A percentile compares a stretch with the other conserved stretches of the same genome.
Conservation (phyloP, 208 protist genomes). For the Wallacemonas sp. region DNA sequence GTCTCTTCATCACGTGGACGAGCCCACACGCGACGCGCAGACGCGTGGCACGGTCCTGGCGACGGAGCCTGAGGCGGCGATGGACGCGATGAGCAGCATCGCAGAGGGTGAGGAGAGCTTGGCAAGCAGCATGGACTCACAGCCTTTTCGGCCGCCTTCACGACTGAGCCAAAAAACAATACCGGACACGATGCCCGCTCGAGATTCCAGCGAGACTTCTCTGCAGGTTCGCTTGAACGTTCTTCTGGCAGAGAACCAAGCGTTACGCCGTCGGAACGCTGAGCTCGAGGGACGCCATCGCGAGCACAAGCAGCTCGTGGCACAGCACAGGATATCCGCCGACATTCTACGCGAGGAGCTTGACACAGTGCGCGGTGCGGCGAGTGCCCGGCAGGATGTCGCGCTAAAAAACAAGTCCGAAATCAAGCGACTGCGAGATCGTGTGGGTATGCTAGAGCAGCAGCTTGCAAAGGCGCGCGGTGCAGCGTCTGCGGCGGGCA, state of each 20-base stretch:
- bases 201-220: neutral
- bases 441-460: conserved; percentile 15
- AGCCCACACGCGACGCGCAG: neutral
- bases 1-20: neutral
- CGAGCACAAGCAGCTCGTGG: conserved; percentile 14
- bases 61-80: neutral
- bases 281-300: conserved; percentile 22
- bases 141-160: neutral
- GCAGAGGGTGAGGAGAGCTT: neutral
- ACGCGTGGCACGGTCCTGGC: neutral
- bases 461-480: conserved; percentile 8
- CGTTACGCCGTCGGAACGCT: conserved; percentile 17
- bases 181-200: neutral
- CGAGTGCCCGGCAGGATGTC: neutral
- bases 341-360: conserved; percentile 6
- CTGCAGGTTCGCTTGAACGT: conserved; percentile 14
- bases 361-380: neutral
- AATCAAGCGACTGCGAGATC: conserved; percentile 17
- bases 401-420: conserved; percentile 2
- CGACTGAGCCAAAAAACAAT: neutral
- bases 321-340: conserved; percentile 9
- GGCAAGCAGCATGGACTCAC: neutral
- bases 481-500: neutral
- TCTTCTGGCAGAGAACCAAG: conserved; percentile 14
- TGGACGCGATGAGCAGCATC: conserved; percentile 15